phyloP scores from a whole-genome alignment of 805 yeast genomes.

The Wickerhamomyces pijperi region DNA sequence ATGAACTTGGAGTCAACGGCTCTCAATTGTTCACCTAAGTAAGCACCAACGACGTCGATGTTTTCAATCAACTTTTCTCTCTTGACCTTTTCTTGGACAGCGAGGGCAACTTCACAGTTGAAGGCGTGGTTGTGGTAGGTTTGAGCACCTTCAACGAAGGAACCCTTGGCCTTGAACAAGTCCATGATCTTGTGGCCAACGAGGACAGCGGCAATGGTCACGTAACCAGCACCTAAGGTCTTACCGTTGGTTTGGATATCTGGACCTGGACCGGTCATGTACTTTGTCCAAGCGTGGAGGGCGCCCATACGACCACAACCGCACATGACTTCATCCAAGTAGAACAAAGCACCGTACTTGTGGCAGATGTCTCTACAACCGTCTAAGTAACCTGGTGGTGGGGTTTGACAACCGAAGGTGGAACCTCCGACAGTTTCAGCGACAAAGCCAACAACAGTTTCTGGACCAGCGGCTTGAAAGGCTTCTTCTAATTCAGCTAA shows the following conservation, averaged over 20 bases:
- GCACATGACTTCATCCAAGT: slow-evolving; percentile 41
- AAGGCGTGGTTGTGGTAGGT: slow-evolving; percentile 32
- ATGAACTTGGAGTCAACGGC: slow-evolving; percentile 21
- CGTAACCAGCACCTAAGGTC: slow-evolving; percentile 31
- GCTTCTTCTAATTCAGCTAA: slow-evolving; percentile 26
- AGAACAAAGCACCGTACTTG: slow-evolving; percentile 33
- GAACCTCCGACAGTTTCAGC: slow-evolving; percentile 32
- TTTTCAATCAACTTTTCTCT: slow-evolving; percentile 24
- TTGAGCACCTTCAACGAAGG: slow-evolving; percentile 27
- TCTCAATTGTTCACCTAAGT: slow-evolving; percentile 24
- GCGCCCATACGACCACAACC: slow-evolving; percentile 37
- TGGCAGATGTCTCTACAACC: slow-evolving; percentile 30
- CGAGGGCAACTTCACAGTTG: slow-evolving; percentile 29
- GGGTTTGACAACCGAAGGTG: slow-evolving; percentile 26
- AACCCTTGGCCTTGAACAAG: slow-evolving; percentile 9
- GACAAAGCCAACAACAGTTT: slow-evolving; percentile 26
- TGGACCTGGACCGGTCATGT: slow-evolving; percentile 23
- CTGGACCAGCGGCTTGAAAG: slow-evolving; percentile 25
- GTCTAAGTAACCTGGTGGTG: slow-evolving; percentile 29
- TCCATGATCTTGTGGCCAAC: slow-evolving; percentile 22
- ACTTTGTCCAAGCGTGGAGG: slow-evolving; percentile 29
- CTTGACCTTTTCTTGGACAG: slow-evolving; percentile 27
- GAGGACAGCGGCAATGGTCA: slow-evolving; percentile 28
- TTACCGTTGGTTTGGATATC: slow-evolving; percentile 33
- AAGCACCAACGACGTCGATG: slow-evolving; percentile 28